Evolutionary conservation across 2,329 filamentous ascomycete species (phyloP).

Genomic region (Kalmusia sp.): DNA sequence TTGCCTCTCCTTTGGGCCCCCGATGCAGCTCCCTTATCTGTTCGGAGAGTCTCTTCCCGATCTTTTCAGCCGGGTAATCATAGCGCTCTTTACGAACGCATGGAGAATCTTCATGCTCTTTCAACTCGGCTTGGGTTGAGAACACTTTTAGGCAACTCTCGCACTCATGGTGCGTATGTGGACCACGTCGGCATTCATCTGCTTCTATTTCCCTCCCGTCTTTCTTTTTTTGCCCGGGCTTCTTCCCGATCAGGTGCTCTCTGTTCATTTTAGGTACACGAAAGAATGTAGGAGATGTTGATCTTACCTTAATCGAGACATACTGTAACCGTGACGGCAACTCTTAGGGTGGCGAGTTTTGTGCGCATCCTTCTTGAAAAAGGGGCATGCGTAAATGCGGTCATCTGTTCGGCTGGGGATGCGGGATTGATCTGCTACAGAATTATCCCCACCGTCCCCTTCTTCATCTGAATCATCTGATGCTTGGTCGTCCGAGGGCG

Average conservation of each 20-base stretch:
- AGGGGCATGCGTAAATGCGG: conserved; percentile 5
- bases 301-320: conserved; percentile 1
- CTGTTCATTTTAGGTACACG: not conserved
- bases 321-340: not conserved
- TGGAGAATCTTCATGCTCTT: not conserved
- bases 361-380: conserved; percentile 10
- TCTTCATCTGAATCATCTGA: not conserved
- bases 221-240: no score
- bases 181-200: not conserved
- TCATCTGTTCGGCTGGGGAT: not conserved
- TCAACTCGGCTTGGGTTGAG: not conserved
- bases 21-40: not conserved
- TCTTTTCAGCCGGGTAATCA: not conserved
- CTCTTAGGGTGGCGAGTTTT: not conserved
- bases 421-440: not conserved
- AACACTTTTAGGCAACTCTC: not conserved
- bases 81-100: no score
- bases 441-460: not conserved
- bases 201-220: no score
- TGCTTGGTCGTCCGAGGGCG: not conserved
- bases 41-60: not conserved
- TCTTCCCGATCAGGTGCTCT: not conserved
- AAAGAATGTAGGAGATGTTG: not conserved
- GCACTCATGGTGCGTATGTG: not conserved
- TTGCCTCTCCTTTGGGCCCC: not conserved